Evolutionary conservation across 192 early-diverging fungal species (phyloP), one percentile per base, ranked within the genome.

Genomic region (Linnemannia schmuckeri): DNA sequence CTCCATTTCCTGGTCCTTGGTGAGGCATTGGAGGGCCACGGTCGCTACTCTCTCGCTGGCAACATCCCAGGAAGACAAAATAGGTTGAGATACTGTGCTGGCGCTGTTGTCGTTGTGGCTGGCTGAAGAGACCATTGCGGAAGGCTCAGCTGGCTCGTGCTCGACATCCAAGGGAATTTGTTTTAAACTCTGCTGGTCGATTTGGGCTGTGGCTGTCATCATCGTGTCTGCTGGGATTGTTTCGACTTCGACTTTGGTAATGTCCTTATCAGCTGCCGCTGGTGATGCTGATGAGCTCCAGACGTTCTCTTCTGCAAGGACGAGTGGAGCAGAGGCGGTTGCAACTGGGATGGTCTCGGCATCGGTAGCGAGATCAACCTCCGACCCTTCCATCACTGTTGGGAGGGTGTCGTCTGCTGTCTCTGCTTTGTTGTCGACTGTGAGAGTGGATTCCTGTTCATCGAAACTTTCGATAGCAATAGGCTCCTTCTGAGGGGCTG

Each of bases 1-100:
- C 41, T 87, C 85, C 85, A 81, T 81, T 35, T 87, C 85, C 47
- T 75, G 78, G 42, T 81, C 85, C 30, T 47, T 74, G 22, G 27
- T 75, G 17, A 87, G 61, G 66, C 79, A 81, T 15, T 87, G 79
- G 3, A 87, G 63, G 5, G 80, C 80, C 0, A 87, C 76, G 1
- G 79, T 75, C 7, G 85, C 79, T 0, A 87, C 85, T 24, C 69
- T 73, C 63, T 81, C 79, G 27, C 73, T 87, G 54, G 85, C 85
- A 15, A 70, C 41, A 78, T 87, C 85, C 85, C 85, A 87, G 27
- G 75, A 77, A 10, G 83, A 68, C 38, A 86, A 12, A 3, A 3
- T 71, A 22, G 73, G 41, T 22, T 66, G 55, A 57, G 24, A 33
- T 10, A 33, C 42, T 68, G 24, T 33, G 42, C 1, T 49, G 46